phyloP scores from a whole-genome alignment of 78 protist species.

The Dictyostelium intermedium region DNA sequence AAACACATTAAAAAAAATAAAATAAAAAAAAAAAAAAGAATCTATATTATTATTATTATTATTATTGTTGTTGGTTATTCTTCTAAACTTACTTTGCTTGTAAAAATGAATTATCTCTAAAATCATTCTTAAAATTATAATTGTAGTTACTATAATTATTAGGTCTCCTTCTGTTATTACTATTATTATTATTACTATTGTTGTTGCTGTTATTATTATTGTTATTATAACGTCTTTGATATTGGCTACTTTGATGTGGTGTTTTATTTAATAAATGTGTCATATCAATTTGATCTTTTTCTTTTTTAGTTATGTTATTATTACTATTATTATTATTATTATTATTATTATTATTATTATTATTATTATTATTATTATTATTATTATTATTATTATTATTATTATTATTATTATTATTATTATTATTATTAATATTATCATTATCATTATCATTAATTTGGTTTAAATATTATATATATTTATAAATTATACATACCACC shows the following conservation, averaged over 20 bases:
- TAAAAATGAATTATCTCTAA: constrained; percentile 2
- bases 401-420: no score
- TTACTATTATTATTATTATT: background rate
- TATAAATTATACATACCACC: background rate
- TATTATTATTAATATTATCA: background rate
- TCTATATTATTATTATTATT: background rate
- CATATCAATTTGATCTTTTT: constrained; percentile 29
- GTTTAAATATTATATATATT: no score
- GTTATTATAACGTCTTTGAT: background rate
- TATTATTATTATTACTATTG: background rate
- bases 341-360: background rate
- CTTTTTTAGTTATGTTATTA: background rate
- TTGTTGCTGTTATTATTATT: background rate
- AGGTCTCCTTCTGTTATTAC: background rate
- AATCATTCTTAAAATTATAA: background rate
- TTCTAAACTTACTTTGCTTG: constrained; percentile 60
- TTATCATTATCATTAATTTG: no score
- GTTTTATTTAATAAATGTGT: constrained; percentile 17
- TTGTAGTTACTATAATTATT: background rate
- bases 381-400: no score
- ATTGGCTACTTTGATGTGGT: background rate
- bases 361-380: background rate
- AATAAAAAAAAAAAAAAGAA: background rate
- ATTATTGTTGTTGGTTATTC: no score
- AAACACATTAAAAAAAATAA: no score